Base-by-base conservation (phyloP, 139 green algal species). In the Volvox africanus region DNA sequence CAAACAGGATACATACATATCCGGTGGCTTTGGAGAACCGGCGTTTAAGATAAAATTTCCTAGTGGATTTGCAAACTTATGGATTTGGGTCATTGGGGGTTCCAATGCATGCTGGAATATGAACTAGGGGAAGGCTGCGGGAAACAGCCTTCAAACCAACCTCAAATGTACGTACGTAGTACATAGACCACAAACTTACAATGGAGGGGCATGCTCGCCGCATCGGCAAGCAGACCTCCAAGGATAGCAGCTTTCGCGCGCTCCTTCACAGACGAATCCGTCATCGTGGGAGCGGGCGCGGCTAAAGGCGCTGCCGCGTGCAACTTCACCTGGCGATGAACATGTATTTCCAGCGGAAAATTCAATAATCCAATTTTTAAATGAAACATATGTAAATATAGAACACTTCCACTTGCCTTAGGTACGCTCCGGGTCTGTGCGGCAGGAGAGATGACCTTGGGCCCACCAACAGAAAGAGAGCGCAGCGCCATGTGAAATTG, bases 151-250 rank as follows among this genome's bases (percentile, higher is more conserved):
- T 55, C 9, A 55, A 55, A 55, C 44, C 44, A 55, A 55, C 44
- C 44, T 55, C 44, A 55, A 55, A 55, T 9, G 44, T 55, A 55
- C 44, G 44, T 55, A 55, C 44, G 44, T 9, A 55, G 44, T 55
- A 55, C 44, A 55, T 55, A 55, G 44, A 55, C 44, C 44, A 55
- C 44, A 55, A 55, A 75, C 87, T 81, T 32, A 92, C 88, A 87
- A 83, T 94, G 92, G 17, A 94, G 36, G 0, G 88, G 88, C 88
- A 91, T 93, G 67, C 88, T 87, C 26, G 92, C 92, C 0, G 88
- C 84, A 36, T 94, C 92, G 0, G 92, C 92, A 3, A 93, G 50
- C 5, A 94, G 79, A 9, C 88, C 78, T 28, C 92, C 91, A 2
- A 93, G 88, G 19, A 93, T 82, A 0, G 91, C 87, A 11, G 87